Evolutionary conservation across 768 basidiomycete genomes (phyloP).

Genomic region (Russula sp.): DNA sequence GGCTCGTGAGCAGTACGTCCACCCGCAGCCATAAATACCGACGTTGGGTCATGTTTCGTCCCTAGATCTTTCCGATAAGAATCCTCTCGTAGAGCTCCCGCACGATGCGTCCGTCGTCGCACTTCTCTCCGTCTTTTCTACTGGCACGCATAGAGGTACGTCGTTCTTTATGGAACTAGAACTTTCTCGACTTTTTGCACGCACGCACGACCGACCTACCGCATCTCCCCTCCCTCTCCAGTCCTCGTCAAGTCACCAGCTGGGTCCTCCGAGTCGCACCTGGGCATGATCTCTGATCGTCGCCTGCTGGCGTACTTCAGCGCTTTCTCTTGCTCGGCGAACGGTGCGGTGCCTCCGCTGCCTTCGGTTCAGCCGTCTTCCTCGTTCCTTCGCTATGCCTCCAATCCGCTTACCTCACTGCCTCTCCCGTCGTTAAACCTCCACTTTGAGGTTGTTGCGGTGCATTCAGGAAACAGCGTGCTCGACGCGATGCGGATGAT

Average conservation of each 20-base stretch:
- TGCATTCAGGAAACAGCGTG: conserved; percentile 52
- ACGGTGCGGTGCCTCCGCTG: conserved; percentile 1
- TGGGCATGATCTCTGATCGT: conserved; percentile 73
- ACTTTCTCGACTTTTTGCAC: background rate
- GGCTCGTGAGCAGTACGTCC: conserved; percentile 67
- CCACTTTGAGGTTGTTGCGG: conserved; percentile 54
- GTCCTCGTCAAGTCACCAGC: conserved; percentile 49
- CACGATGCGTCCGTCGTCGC: conserved; percentile 57
- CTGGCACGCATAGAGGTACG: conserved; percentile 66
- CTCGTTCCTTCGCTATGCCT: conserved; percentile 36
- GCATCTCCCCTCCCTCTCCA: conserved; percentile 22
- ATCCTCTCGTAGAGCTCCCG: conserved; percentile 58
- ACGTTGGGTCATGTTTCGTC: background rate
- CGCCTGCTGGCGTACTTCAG: conserved; percentile 65
- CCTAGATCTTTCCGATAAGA: conserved; percentile 82
- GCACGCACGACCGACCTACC: background rate
- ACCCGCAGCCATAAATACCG: conserved; percentile 8
- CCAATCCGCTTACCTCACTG: conserved; percentile 48
- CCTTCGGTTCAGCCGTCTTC: conserved; percentile 2
- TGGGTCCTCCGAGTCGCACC: conserved; percentile 37
- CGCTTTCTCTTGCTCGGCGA: conserved; percentile 35
- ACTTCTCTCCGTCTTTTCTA: conserved; percentile 57
- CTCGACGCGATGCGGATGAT: conserved; percentile 79
- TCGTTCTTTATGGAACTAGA: background rate
- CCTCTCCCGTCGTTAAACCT: conserved; percentile 60